Percentiles rank a stretch among this genome's conserved stretches.
Evolutionary conservation across 2,329 filamentous ascomycete genomes (phyloP).

Genomic region (Zymoseptoria tritici): DNA sequence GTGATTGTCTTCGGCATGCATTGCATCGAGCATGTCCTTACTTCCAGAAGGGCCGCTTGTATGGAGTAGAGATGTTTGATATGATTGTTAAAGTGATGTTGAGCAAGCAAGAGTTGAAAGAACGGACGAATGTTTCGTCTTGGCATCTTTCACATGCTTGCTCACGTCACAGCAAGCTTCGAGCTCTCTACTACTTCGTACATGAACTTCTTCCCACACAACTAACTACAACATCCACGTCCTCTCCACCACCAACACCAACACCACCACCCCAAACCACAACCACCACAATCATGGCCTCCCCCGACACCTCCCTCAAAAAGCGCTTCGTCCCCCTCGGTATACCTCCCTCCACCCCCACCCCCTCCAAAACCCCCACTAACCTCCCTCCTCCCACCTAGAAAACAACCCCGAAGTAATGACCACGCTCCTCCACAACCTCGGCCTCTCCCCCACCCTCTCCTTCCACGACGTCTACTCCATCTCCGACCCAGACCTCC

Average conservation of each 20-base stretch:
- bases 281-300: not conserved
- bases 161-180: not conserved
- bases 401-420: slow-evolving; percentile 83
- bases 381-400: not conserved
- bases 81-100: too few relatives aligned
- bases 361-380: too few relatives aligned
- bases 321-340: not conserved
- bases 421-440: slow-evolving; percentile 70
- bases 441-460: slow-evolving; percentile 72
- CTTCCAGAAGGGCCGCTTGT: too few relatives aligned
- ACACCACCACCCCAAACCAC: not conserved
- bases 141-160: not conserved
- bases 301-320: not conserved
- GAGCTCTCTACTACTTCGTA: not conserved
- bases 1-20: too few relatives aligned
- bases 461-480: slow-evolving; percentile 80
- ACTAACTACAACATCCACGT: too few relatives aligned
- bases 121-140: not conserved
- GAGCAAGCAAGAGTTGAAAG: not conserved
- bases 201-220: not conserved
- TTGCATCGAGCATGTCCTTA: too few relatives aligned
- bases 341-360: not conserved
- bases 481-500: slow-evolving; percentile 74
- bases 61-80: too few relatives aligned
- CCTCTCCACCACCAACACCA: not conserved